Conservation (phyloP, 2,329 filamentous ascomycete species). For the Diaporthe vexans region DNA sequence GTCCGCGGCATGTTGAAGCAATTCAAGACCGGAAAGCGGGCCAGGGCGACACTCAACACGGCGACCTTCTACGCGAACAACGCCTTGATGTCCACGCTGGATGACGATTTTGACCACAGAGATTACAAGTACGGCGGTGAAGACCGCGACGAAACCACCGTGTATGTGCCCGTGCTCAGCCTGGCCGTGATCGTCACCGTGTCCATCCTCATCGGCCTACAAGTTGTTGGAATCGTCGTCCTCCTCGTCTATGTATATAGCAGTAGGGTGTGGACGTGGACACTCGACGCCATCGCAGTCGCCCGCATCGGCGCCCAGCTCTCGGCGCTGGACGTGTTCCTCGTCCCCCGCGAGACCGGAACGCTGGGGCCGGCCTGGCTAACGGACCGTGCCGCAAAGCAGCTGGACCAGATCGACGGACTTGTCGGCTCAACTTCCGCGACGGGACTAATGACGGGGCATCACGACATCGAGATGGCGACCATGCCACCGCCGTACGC, state of each 20-base stretch:
- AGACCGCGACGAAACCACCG: not conserved
- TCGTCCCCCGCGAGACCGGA: conserved; percentile 4
- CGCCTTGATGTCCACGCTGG: conserved; percentile 44
- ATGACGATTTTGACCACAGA: too few relatives aligned
- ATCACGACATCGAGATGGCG: conserved; percentile 29
- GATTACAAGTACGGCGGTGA: not conserved
- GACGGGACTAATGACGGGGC: not conserved
- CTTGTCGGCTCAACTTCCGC: conserved; percentile 9
- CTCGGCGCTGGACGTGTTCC: conserved; percentile 21
- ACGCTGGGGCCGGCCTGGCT: conserved; percentile 1
- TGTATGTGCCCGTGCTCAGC: conserved; percentile 9
- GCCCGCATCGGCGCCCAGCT: conserved; percentile 37
- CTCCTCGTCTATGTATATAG: conserved; percentile 39
- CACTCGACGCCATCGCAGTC: conserved; percentile 39
- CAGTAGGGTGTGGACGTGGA: conserved; percentile 36
- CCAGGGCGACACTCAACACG: conserved; percentile 25
- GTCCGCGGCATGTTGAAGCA: not conserved
- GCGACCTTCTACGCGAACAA: conserved; percentile 51
- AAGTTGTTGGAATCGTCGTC: conserved; percentile 29
- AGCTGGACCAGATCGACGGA: conserved; percentile 30
- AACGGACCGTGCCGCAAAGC: not conserved
- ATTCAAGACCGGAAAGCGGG: conserved; percentile 1
- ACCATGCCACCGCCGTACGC: conserved; percentile 31
- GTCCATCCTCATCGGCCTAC: conserved; percentile 17
- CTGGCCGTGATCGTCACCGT: conserved; percentile 13